These are phyloP conservation scores for Akanthomyces uredinophilus DNA, from an alignment of 2,329 filamentous ascomycete genomes.

Conservation along the genomic window DNA sequence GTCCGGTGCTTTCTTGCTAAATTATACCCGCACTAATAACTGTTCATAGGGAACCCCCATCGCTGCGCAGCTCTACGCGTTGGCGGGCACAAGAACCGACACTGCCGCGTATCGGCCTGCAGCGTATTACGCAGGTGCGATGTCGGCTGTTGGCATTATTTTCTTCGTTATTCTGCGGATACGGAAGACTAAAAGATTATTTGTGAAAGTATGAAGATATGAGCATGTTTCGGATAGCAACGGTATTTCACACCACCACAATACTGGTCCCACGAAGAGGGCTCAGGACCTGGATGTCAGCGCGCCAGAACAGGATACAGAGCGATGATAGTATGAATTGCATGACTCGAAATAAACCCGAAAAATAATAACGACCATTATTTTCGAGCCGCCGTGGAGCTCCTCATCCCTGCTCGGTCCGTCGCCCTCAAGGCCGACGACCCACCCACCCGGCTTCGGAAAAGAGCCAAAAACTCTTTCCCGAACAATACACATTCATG, in stretches of 20 bases:
- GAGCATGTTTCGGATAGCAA: neutral
- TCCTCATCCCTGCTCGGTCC: neutral
- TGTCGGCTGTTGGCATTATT: slow-evolving; percentile 20
- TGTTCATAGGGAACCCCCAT: slow-evolving; percentile 23
- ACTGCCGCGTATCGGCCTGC: slow-evolving; percentile 22
- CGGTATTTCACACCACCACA: neutral
- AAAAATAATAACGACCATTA: neutral
- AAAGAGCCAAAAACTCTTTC: slow-evolving; percentile 10
- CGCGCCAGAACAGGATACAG: neutral
- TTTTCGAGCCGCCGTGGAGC: neutral
- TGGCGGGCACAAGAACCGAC: slow-evolving; percentile 17
- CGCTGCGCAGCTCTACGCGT: slow-evolving; percentile 23
- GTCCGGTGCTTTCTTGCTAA: neutral
- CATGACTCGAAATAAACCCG: neutral
- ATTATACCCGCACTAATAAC: neutral
- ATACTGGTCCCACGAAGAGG: too few species aligned
- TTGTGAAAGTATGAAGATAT: neutral
- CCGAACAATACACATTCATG: slow-evolving; percentile 1
- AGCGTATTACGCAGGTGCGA: slow-evolving; percentile 24
- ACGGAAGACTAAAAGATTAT: neutral
- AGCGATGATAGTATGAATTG: neutral
- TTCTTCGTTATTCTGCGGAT: slow-evolving; percentile 15
- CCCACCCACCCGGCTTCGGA: slow-evolving; percentile 10
- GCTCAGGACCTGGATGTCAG: too few species aligned
- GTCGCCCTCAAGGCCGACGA: neutral